These are phyloP conservation scores for Lumnitzera littorea DNA, from an alignment of 345 rosid species.

Conservation along the genomic window DNA sequence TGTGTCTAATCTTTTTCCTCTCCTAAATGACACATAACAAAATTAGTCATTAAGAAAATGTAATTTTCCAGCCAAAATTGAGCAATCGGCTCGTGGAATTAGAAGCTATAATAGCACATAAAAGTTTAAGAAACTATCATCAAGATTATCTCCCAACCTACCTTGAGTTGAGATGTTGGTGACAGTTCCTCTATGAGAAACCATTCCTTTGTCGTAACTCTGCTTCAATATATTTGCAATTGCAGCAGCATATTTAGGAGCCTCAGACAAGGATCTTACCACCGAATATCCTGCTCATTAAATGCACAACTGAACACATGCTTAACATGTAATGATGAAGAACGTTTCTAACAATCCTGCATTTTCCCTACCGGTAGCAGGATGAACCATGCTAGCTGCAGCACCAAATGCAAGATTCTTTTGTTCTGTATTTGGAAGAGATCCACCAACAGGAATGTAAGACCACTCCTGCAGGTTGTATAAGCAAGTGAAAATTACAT, in stretches of 20 bases:
- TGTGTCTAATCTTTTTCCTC: too few species aligned
- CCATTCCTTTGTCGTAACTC: constrained; percentile 24
- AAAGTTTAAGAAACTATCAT: too few species aligned
- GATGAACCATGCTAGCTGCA: constrained; percentile 98
- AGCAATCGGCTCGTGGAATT: too few species aligned
- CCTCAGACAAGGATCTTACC: constrained; percentile 92
- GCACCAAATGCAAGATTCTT: constrained; percentile 95
- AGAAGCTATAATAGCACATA: too few species aligned
- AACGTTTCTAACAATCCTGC: constrained; percentile 8
- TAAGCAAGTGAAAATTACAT: neutral
- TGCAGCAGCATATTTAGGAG: constrained; percentile 80
- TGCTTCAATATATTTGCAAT: constrained; percentile 63
- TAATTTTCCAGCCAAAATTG: too few species aligned
- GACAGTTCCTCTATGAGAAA: constrained; percentile 17
- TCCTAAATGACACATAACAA: too few species aligned
- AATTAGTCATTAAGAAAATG: too few species aligned
- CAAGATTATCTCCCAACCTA: constrained; percentile 3
- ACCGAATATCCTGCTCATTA: constrained; percentile 76
- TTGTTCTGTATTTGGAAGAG: constrained; percentile 85
- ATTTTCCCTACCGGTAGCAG: constrained; percentile 65
- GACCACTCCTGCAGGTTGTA: constrained; percentile 80
- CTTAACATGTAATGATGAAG: constrained; percentile 6
- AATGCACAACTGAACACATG: constrained; percentile 4
- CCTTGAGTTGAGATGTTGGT: constrained; percentile 82
- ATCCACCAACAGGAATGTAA: constrained; percentile 96